These are phyloP conservation scores for Pelargonium australe DNA, from an alignment of 441 rosid genomes.

Conservation along the genomic window DNA sequence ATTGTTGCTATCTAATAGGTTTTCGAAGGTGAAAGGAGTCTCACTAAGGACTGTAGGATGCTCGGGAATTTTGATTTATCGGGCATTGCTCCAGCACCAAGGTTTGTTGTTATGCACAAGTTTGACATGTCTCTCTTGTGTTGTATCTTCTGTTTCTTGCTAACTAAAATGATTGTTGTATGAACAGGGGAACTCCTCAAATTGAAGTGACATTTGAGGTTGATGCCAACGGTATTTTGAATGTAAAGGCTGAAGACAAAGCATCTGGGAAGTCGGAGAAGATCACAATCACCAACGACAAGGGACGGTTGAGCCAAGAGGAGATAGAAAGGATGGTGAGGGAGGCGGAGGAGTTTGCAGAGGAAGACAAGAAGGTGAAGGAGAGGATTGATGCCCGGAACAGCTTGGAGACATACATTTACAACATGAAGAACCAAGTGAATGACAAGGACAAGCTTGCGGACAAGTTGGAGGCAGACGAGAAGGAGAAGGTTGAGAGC, in stretches of 20 bases:
- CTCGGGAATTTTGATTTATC: constrained; percentile 83
- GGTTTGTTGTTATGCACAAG: too few relatives aligned
- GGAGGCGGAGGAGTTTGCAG: constrained; percentile 95
- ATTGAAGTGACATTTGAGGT: constrained; percentile 96
- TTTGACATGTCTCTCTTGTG: too few relatives aligned
- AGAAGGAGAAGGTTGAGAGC: constrained; percentile 80
- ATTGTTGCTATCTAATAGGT: too few relatives aligned
- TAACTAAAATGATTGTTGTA: not conserved
- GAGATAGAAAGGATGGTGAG: constrained; percentile 91
- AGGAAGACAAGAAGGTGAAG: constrained; percentile 95
- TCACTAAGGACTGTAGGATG: constrained; percentile 85
- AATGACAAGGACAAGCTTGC: constrained; percentile 93
- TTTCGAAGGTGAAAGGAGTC: constrained; percentile 98
- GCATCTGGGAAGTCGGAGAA: constrained; percentile 86
- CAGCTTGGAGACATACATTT: constrained; percentile 72
- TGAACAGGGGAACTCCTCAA: constrained; percentile 90
- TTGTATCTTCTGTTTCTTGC: not conserved
- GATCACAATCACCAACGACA: constrained; percentile 94
- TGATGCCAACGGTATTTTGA: constrained; percentile 89
- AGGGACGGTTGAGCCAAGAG: constrained; percentile 94
- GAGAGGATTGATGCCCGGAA: constrained; percentile 85
- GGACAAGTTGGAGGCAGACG: constrained; percentile 82
- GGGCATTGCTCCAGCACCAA: constrained; percentile 89
- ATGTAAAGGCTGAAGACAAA: constrained; percentile 94
- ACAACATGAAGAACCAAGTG: constrained; percentile 97